phyloP scores from a whole-genome alignment of 2,329 filamentous ascomycete species.

The Clonostachys solani region DNA sequence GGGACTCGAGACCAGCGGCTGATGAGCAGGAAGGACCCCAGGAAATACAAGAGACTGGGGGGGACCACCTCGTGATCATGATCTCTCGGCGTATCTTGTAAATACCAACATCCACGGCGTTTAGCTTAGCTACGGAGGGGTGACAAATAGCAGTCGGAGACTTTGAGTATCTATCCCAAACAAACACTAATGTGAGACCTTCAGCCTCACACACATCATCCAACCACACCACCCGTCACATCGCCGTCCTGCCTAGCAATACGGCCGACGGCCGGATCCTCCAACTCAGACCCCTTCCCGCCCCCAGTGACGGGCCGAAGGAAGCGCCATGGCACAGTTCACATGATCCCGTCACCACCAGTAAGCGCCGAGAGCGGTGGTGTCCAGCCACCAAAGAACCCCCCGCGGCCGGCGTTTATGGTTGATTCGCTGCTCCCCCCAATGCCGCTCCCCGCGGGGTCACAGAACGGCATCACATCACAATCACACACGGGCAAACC shows the following conservation, averaged over 20 bases:
- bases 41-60: slow-evolving; percentile 64
- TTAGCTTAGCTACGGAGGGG: background rate
- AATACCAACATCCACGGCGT: background rate
- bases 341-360: no score
- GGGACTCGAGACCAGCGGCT: slow-evolving; percentile 66
- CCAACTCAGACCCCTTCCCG: no score
- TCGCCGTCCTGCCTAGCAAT: background rate
- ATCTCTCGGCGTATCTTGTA: background rate
- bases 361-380: no score
- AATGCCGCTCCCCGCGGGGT: no score
- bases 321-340: no score
- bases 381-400: no score
- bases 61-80: slow-evolving; percentile 22
- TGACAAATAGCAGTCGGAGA: background rate
- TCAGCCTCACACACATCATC: background rate
- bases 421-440: no score
- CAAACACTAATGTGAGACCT: background rate
- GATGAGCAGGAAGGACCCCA: slow-evolving; percentile 74
- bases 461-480: no score
- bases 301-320: no score
- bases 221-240: background rate
- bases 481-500: no score
- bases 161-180: background rate
- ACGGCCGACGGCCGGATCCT: no score
- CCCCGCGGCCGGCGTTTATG: background rate